phyloP scores from a whole-genome alignment of 2,329 filamentous ascomycete genomes.

The Penicillium verrucosum region DNA sequence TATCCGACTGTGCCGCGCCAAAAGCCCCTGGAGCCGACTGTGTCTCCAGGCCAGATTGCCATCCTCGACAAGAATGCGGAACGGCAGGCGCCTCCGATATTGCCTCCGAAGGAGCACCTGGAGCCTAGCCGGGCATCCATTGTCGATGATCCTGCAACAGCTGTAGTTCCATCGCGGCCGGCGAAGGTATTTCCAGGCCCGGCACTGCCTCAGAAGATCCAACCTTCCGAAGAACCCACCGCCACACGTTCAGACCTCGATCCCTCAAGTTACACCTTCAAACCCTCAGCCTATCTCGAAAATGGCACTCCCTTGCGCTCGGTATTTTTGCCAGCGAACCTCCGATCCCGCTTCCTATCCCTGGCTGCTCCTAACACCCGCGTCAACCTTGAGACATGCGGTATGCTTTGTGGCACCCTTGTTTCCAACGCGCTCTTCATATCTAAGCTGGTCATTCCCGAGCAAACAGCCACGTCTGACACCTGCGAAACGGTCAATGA shows the following conservation, averaged over 20 bases:
- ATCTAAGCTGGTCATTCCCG: conserved; percentile 80
- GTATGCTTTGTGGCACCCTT: conserved; percentile 84
- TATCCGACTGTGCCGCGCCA: conserved; percentile 46
- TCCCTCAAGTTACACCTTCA: conserved; percentile 68
- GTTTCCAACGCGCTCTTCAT: conserved; percentile 94
- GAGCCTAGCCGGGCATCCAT: conserved; percentile 11
- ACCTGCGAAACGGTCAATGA: conserved; percentile 95
- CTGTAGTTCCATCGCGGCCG: conserved; percentile 22
- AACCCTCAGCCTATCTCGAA: conserved; percentile 82
- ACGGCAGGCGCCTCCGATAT: conserved; percentile 30
- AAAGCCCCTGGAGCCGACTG: conserved; percentile 25
- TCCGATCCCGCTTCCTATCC: conserved; percentile 71
- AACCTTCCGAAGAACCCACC: conserved; percentile 7
- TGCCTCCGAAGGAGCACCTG: conserved; percentile 41
- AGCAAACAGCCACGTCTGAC: conserved; percentile 84
- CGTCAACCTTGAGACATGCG: conserved; percentile 86
- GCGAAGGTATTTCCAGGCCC: conserved; percentile 25
- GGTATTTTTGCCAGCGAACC: conserved; percentile 74
- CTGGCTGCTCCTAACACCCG: conserved; percentile 74
- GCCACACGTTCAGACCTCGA: conserved; percentile 30
- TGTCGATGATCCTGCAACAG: conserved; percentile 12
- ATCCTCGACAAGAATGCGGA: conserved; percentile 15
- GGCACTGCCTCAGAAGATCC: conserved; percentile 27
- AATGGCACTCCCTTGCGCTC: conserved; percentile 82
- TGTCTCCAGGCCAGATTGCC: conserved; percentile 19